Evolutionary conservation across 805 yeast genomes (phyloP).

Genomic region (Spathaspora passalidarum): DNA sequence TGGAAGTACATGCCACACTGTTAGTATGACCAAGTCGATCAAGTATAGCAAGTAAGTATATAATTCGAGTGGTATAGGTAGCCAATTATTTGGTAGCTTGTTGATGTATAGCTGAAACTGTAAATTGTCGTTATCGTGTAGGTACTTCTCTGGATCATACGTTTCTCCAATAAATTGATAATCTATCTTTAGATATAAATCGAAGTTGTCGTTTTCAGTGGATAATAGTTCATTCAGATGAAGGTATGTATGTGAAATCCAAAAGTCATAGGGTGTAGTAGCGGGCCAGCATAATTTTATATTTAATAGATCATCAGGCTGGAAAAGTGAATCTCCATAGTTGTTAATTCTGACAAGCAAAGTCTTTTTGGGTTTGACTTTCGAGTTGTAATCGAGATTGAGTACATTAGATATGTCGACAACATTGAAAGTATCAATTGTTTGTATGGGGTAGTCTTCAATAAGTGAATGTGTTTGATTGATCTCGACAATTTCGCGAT

Average conservation of each 20-base stretch:
- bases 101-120: slow-evolving; percentile 24
- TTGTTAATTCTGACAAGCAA: slow-evolving; percentile 33
- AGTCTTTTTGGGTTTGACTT: slow-evolving; percentile 8
- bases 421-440: slow-evolving; percentile 10
- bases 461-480: slow-evolving; percentile 21
- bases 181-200: slow-evolving; percentile 22
- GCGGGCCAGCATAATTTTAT: slow-evolving; percentile 40
- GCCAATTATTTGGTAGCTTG: slow-evolving; percentile 20
- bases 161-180: slow-evolving; percentile 21
- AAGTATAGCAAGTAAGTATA: slow-evolving; percentile 24
- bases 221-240: slow-evolving; percentile 11
- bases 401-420: slow-evolving; percentile 3
- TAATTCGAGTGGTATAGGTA: slow-evolving; percentile 35
- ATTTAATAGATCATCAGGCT: slow-evolving; percentile 22
- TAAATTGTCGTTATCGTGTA: slow-evolving; percentile 11
- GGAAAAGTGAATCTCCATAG: slow-evolving; percentile 24
- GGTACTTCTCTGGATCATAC: slow-evolving; percentile 8
- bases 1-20: slow-evolving; percentile 9
- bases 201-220: slow-evolving; percentile 11
- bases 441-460: slow-evolving; percentile 22
- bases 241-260: slow-evolving; percentile 20
- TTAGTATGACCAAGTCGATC: slow-evolving; percentile 22
- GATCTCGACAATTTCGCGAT: slow-evolving; percentile 10
- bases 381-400: slow-evolving; percentile 10
- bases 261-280: slow-evolving; percentile 23